Base-by-base conservation (phyloP, 2,329 filamentous ascomycete genomes). In the Sphaerulina musiva region DNA sequence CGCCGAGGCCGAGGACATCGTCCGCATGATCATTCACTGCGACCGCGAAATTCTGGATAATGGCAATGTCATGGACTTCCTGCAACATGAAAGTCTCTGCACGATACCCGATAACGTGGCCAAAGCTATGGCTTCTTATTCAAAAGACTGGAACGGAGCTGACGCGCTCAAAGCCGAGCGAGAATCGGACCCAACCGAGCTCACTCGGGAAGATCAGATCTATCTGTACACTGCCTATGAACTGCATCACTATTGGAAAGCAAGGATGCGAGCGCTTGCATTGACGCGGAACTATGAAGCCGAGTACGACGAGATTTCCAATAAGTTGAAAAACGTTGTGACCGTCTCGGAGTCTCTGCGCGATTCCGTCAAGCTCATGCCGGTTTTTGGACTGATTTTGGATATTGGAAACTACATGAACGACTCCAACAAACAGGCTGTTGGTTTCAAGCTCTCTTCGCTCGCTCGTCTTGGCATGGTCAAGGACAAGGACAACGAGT, bases 321-420 rank as follows among this genome's bases (percentile, higher is more conserved):
- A 80, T 41, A 95, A 93, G 74, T 82, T 97, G 56, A 85, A 85
- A 61, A 84, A 93, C 57, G 83, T 98, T n/a, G 87, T 95, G 36
- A 76, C 77, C 31, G 90, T 95, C 7, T 92, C 91, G 4, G 92
- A 97, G 73, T 87, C 89, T 8, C 76, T 98, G 51, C 83, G 92
- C 46, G 90, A 95, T 68, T 96, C 91, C 1, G 89, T 95, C 26
- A 87, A 89, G 26, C 75, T 98, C 65, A 95, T 97, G 85, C 96
- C 95, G 62, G 90, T 98, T 45, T 82, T 98, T 53, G 91, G 92
- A 55, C 80, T 97, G 58, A 98, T 98, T 72, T 77, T 98, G 65
- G 92, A 96, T 71, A 95, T 98, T 67, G 93, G 93, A 72, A 98
- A 98, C 73, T 98, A 95, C 79, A 98, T 98, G 93, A 98, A 98